These are phyloP conservation scores for Dissophora globulifera DNA, from an alignment of 192 early-diverging fungal species.

Conservation along the genomic window DNA sequence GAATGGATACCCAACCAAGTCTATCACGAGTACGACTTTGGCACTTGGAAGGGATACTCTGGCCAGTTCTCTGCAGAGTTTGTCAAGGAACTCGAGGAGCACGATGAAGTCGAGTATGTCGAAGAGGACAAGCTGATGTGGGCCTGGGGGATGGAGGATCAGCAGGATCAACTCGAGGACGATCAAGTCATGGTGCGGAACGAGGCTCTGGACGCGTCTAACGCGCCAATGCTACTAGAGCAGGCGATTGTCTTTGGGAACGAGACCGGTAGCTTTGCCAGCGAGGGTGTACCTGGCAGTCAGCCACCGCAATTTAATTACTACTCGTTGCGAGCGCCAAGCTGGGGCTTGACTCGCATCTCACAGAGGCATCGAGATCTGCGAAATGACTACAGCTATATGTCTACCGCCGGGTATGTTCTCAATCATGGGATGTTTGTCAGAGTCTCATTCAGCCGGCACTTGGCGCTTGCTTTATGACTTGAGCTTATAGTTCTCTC, in stretches of 20 bases:
- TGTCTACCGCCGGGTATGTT: conserved; percentile 65
- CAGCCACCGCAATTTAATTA: conserved; percentile 73
- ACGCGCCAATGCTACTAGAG: background rate
- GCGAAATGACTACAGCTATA: conserved; percentile 63
- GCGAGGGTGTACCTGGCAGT: conserved; percentile 83
- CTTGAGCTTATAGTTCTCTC: too few relatives aligned
- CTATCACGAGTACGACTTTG: conserved; percentile 68
- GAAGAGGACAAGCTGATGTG: conserved; percentile 59
- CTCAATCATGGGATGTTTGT: background rate
- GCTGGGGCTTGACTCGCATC: conserved; percentile 66
- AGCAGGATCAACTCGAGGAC: background rate
- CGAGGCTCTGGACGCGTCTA: background rate
- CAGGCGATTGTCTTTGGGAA: background rate
- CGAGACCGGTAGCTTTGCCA: conserved; percentile 58
- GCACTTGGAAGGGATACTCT: conserved; percentile 69
- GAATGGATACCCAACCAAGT: conserved; percentile 46
- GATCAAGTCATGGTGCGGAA: background rate
- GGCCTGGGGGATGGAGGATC: conserved; percentile 25
- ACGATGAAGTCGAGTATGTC: conserved; percentile 50
- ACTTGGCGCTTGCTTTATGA: too few relatives aligned
- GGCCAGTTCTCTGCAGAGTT: conserved; percentile 68
- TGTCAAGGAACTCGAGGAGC: conserved; percentile 69
- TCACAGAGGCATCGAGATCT: conserved; percentile 49
- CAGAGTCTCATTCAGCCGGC: too few relatives aligned
- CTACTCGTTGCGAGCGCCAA: conserved; percentile 73